These are phyloP conservation scores for Spergularia marina DNA, from an alignment of 148 eudicot genomes.

Conservation along the genomic window DNA sequence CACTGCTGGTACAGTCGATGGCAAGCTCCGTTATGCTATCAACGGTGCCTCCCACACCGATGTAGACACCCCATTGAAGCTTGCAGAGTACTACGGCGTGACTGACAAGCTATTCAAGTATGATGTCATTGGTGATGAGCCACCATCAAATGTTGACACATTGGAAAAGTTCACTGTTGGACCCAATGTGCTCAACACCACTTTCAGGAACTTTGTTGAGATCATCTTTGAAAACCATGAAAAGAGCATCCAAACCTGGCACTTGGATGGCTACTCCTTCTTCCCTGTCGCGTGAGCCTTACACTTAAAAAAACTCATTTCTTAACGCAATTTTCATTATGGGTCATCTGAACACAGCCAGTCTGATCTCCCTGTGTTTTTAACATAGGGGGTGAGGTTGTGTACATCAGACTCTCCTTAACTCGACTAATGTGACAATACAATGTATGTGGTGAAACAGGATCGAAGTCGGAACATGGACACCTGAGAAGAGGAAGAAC, in stretches of 20 bases:
- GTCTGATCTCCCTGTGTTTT: too few relatives aligned
- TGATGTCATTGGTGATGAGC: slow-evolving; percentile 37
- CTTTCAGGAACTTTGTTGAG: slow-evolving; percentile 42
- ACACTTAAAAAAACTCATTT: background rate
- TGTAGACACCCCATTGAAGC: slow-evolving; percentile 53
- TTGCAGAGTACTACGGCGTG: slow-evolving; percentile 49
- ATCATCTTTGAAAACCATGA: slow-evolving; percentile 55
- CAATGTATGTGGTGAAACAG: slow-evolving; percentile 24
- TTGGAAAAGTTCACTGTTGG: slow-evolving; percentile 18
- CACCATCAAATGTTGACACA: slow-evolving; percentile 27
- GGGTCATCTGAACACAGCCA: background rate
- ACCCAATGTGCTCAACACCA: slow-evolving; percentile 35
- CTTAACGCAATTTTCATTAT: background rate
- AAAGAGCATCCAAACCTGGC: slow-evolving; percentile 45
- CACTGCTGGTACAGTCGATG: slow-evolving; percentile 36
- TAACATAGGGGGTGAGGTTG: too few relatives aligned
- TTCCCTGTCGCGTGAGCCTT: slow-evolving; percentile 46
- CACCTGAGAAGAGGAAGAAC: slow-evolving; percentile 53
- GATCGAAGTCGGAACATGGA: slow-evolving; percentile 49
- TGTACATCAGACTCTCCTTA: too few relatives aligned
- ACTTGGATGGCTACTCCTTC: slow-evolving; percentile 50
- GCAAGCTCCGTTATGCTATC: slow-evolving; percentile 62
- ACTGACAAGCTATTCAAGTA: slow-evolving; percentile 49
- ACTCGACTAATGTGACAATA: too few relatives aligned
- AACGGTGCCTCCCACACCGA: slow-evolving; percentile 58